Conservation (phyloP, 108 stramenopile species). For the Phaeodactylum tricornutum region DNA sequence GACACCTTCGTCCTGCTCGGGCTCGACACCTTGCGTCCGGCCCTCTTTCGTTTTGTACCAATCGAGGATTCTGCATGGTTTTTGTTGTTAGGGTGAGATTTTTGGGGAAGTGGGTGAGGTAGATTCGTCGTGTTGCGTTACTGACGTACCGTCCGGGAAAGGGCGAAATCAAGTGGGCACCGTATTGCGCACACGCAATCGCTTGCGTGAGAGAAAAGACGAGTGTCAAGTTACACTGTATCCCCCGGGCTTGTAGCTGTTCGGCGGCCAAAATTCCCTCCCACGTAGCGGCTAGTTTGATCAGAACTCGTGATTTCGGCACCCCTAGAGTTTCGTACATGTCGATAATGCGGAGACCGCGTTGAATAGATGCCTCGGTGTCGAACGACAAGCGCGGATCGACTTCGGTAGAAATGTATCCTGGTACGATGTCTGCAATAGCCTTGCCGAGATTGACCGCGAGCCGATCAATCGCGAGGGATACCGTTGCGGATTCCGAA, state of each 20-base stretch:
- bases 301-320: slow-evolving; percentile 69
- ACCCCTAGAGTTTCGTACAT: slow-evolving; percentile 90
- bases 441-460: slow-evolving; percentile 92
- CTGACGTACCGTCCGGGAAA: slow-evolving; percentile 97
- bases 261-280: slow-evolving; percentile 94
- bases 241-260: slow-evolving; percentile 87
- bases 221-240: slow-evolving; percentile 93
- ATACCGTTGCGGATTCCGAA: slow-evolving; percentile 15
- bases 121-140: too few species aligned
- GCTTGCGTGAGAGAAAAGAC: slow-evolving; percentile 93
- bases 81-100: too few species aligned
- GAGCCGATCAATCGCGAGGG: slow-evolving; percentile 85
- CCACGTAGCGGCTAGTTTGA: slow-evolving; percentile 98
- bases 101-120: too few species aligned
- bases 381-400: slow-evolving; percentile 92
- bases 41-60: slow-evolving; percentile 82
- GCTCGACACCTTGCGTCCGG: slow-evolving; percentile 32
- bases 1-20: slow-evolving; percentile 90
- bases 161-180: slow-evolving; percentile 90
- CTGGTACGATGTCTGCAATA: slow-evolving; percentile 77
- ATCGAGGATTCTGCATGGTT: too few species aligned
- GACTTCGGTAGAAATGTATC: slow-evolving; percentile 95
- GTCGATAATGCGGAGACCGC: slow-evolving; percentile 81
- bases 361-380: slow-evolving; percentile 71
- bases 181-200: slow-evolving; percentile 90